phyloP scores from a whole-genome alignment of 2,329 filamentous ascomycete species.

The Claviceps spartinae region DNA sequence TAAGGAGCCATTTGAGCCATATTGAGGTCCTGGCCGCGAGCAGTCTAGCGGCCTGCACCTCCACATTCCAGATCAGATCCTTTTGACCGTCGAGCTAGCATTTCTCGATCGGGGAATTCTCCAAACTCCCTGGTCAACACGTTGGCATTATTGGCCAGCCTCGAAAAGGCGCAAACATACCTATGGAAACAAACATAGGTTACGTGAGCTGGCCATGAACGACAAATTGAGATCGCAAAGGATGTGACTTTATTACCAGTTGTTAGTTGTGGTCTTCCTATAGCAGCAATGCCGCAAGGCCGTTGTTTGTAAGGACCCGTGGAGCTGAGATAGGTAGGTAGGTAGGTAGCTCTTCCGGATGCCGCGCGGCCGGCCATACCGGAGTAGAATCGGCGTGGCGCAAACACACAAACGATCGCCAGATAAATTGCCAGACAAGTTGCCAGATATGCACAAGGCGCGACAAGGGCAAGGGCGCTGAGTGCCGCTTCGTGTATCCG shows the following conservation, averaged over 20 bases:
- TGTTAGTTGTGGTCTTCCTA: not conserved
- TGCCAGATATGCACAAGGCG: too few species aligned
- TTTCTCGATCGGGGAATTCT: not conserved
- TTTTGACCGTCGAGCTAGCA: not conserved
- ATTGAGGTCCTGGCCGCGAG: not conserved
- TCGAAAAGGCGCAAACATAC: not conserved
- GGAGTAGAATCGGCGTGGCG: not conserved
- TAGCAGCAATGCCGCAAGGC: not conserved
- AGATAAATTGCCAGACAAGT: too few species aligned
- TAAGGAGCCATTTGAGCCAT: not conserved
- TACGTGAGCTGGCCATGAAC: too few species aligned
- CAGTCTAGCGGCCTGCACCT: not conserved
- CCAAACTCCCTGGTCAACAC: not conserved
- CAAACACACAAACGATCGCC: too few species aligned
- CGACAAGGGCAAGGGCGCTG: too few species aligned
- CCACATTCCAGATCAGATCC: not conserved
- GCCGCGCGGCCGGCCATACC: not conserved
- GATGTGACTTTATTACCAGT: not conserved
- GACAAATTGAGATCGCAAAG: too few species aligned
- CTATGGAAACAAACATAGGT: not conserved
- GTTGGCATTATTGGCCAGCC: not conserved
- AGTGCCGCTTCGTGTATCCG: too few species aligned
- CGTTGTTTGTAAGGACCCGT: not conserved
- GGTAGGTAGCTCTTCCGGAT: not conserved
- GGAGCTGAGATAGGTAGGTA: not conserved